Percentiles rank a stretch among this genome's conserved stretches.
These are phyloP conservation scores for Beauveria sp. DNA, from an alignment of 2,329 filamentous ascomycete species.

Conservation along the genomic window DNA sequence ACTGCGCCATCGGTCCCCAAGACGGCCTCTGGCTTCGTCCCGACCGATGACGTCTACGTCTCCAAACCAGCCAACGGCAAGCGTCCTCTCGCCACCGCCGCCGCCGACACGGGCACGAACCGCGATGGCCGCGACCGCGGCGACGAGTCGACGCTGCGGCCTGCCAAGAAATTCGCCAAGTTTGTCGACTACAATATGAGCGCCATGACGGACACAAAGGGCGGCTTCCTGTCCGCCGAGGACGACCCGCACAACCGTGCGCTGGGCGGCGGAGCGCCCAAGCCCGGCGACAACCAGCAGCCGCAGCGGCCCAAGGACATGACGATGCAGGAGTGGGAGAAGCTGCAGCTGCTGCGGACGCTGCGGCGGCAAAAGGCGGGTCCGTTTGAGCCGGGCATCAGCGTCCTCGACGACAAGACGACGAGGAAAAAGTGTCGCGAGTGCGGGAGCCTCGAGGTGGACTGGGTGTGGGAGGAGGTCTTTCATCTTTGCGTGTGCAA, in stretches of 20 bases:
- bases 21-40: constrained; percentile 62
- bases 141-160: constrained; percentile 51
- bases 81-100: constrained; percentile 51
- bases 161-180: constrained; percentile 82
- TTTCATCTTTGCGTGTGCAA: constrained; percentile 71
- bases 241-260: constrained; percentile 88
- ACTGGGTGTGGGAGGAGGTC: constrained; percentile 89
- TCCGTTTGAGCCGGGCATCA: constrained; percentile 84
- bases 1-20: constrained; percentile 34
- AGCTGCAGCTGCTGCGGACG: constrained; percentile 65
- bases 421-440: constrained; percentile 73
- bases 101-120: constrained; percentile 44
- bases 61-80: constrained; percentile 48
- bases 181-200: constrained; percentile 98
- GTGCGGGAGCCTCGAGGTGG: constrained; percentile 77
- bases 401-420: constrained; percentile 55
- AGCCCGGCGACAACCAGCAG: constrained; percentile 28
- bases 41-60: constrained; percentile 55
- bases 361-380: constrained; percentile 68
- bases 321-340: constrained; percentile 87
- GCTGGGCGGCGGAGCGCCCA: constrained; percentile 37
- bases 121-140: constrained; percentile 57
- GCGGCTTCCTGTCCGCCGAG: constrained; percentile 82
- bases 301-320: constrained; percentile 82
- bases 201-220: constrained; percentile 96